Base-by-base conservation (phyloP, 495 filamentous ascomycete species). In the Podospora fimiseda region DNA sequence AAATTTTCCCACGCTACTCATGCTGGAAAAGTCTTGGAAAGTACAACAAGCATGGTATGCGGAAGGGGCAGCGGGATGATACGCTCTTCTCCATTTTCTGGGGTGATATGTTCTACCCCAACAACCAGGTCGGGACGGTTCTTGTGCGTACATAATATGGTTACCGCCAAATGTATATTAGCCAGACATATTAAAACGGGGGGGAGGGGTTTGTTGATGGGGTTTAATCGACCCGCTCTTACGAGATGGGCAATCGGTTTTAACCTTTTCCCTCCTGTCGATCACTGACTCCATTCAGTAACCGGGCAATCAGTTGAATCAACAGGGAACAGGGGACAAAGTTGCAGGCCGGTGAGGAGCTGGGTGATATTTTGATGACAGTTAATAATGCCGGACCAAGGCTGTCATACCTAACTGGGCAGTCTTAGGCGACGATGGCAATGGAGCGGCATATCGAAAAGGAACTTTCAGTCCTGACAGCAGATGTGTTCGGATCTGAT, bases 91-190 rank as follows among this genome's bases (percentile, higher is more conserved):
- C 20, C 13, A 30, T n/a, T 23, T 27, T 20, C 16, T 27, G 38
- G 21, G 39, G 41, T 30, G 33, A 36, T 41, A 19, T 40, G 58
- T 57, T 51, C 36, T 53, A 55, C 60, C 60, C 62, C 56, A 53
- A 56, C 2, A 58, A 61, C 58, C 63, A 50, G 60, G 60, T 61
- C 41, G 43, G 52, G 55, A 50, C 21, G 54, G 15, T 44, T 30
- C 30, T 43, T 40, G 5, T 11, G 27, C 6, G 39, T 57, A 52
- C 48, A 52, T 45, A 62, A 60, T 60, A 27, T 61, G 50, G 41
- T 33, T 60, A 44, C 44, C 60, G 50, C 38, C 37, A 19, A 9
- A 18, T 44, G 51, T 55, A 59, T 59, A 61, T 61, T 60, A 61
- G 37, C 58, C 60, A 61, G 49, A 50, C 16, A 59, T 59, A 57